These are phyloP conservation scores for Tubosaeta sp. DNA, from an alignment of 768 basidiomycete genomes.

Conservation along the genomic window DNA sequence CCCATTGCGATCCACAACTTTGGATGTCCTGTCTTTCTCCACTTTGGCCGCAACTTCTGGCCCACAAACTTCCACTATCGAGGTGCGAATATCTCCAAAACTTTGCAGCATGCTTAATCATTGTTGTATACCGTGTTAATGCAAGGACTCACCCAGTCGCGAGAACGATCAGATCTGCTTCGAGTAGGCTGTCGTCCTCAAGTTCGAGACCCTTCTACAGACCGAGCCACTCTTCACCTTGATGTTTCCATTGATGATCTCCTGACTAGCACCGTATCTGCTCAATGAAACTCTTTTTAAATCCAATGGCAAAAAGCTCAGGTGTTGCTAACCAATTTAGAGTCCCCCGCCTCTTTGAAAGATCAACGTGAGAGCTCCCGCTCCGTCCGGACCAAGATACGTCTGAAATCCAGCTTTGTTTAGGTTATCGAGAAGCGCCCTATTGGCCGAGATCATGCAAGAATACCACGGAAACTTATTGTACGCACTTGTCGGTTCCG, in stretches of 20 bases:
- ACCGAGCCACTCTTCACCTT: slow-evolving; percentile 42
- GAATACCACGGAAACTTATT: not conserved
- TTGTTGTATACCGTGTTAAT: not conserved
- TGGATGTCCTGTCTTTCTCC: slow-evolving; percentile 31
- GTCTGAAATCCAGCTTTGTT: slow-evolving; percentile 34
- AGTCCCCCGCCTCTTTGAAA: slow-evolving; percentile 33
- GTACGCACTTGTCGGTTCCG: slow-evolving; percentile 22
- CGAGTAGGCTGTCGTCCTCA: slow-evolving; percentile 22
- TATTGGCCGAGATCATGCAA: slow-evolving; percentile 9
- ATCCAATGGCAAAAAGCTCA: not conserved
- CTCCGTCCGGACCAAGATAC: slow-evolving; percentile 36
- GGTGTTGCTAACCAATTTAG: slow-evolving; percentile 34
- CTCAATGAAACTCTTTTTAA: not conserved
- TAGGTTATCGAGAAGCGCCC: slow-evolving; percentile 36
- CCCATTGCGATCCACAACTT: slow-evolving; percentile 33
- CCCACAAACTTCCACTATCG: slow-evolving; percentile 43
- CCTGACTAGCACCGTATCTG: slow-evolving; percentile 38
- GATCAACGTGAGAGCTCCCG: slow-evolving; percentile 30
- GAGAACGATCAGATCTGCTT: slow-evolving; percentile 30
- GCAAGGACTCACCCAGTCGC: slow-evolving; percentile 29
- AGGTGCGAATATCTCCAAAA: slow-evolving; percentile 40
- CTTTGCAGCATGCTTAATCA: slow-evolving; percentile 25
- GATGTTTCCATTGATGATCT: slow-evolving; percentile 48
- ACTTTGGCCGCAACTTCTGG: slow-evolving; percentile 42
- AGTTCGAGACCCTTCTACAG: slow-evolving; percentile 23